Evolutionary conservation across 805 yeast species (phyloP).

Genomic region (Saccharomycopsis fermentans): DNA sequence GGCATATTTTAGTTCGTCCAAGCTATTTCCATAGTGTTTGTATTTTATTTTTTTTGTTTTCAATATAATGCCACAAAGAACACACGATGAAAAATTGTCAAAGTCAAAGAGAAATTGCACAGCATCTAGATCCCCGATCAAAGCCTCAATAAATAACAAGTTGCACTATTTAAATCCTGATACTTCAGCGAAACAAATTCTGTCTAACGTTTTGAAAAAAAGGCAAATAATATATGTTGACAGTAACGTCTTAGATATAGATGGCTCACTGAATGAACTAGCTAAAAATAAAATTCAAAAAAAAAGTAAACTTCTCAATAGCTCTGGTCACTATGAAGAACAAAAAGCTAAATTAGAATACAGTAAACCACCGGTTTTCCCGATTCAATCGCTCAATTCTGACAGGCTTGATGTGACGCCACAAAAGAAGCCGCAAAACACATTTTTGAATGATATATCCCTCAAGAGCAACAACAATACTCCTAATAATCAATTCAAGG

Average conservation of each 20-base stretch:
- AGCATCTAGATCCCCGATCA: not conserved
- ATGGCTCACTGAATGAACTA: not conserved
- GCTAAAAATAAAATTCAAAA: not conserved
- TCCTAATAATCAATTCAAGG: not conserved
- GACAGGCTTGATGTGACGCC: not conserved
- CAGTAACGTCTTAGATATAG: not conserved
- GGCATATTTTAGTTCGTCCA: no score
- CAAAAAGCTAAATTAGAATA: not conserved
- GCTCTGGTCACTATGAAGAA: not conserved
- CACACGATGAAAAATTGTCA: not conserved
- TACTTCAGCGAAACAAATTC: no score
- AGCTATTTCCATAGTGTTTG: no score
- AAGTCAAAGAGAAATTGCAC: not conserved
- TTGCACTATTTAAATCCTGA: not conserved
- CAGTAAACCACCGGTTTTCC: not conserved
- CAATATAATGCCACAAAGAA: not conserved
- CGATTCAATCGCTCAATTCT: not conserved
- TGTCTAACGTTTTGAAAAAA: no score
- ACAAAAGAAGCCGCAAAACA: not conserved
- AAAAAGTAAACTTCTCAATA: not conserved
- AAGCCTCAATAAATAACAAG: not conserved
- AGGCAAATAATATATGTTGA: not conserved
- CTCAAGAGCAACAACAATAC: not conserved
- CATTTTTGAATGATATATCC: not conserved
- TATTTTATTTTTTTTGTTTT: no score